Percentiles rank a stretch among this genome's conserved stretches.
Evolutionary conservation across 371 early-diverging fungal species (phyloP).

Genomic region (Mucor velutinosus): DNA sequence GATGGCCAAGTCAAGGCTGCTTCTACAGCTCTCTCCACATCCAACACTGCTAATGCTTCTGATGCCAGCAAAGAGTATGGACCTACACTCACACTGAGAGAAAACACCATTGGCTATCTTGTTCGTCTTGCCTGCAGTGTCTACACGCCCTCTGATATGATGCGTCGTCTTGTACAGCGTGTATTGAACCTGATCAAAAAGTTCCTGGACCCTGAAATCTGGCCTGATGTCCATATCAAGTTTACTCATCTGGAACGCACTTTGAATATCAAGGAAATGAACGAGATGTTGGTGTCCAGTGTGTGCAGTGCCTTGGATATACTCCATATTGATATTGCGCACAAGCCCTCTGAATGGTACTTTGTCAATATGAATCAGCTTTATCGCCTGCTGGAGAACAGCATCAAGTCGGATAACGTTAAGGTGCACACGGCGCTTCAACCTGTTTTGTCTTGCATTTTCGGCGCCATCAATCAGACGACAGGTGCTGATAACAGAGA

Average conservation of each 20-base stretch:
- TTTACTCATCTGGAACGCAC: slow-evolving; percentile 53
- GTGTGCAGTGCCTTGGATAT: slow-evolving; percentile 73
- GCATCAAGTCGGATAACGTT: slow-evolving; percentile 69
- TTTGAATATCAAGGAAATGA: slow-evolving; percentile 41
- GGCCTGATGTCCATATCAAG: slow-evolving; percentile 65
- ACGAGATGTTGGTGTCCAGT: slow-evolving; percentile 38
- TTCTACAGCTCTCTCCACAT: background rate
- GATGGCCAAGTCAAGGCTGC: slow-evolving; percentile 7
- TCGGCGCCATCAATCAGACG: slow-evolving; percentile 53
- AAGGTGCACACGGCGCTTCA: slow-evolving; percentile 64
- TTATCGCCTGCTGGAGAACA: slow-evolving; percentile 69
- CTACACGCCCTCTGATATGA: slow-evolving; percentile 55
- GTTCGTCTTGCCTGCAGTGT: slow-evolving; percentile 74
- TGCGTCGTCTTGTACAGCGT: slow-evolving; percentile 58
- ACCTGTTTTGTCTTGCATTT: slow-evolving; percentile 67
- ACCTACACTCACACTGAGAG: slow-evolving; percentile 60
- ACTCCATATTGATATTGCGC: slow-evolving; percentile 62
- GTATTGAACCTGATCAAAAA: slow-evolving; percentile 64
- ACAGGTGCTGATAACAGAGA: slow-evolving; percentile 9
- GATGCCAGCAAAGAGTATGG: slow-evolving; percentile 42
- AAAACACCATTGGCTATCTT: slow-evolving; percentile 70
- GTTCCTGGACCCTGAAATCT: slow-evolving; percentile 58
- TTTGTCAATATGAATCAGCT: slow-evolving; percentile 66
- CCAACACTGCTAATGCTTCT: background rate
- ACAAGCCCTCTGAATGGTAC: slow-evolving; percentile 70